These are phyloP conservation scores for Emergomyces orientalis DNA, from an alignment of 2,329 filamentous ascomycete species.

Conservation along the genomic window DNA sequence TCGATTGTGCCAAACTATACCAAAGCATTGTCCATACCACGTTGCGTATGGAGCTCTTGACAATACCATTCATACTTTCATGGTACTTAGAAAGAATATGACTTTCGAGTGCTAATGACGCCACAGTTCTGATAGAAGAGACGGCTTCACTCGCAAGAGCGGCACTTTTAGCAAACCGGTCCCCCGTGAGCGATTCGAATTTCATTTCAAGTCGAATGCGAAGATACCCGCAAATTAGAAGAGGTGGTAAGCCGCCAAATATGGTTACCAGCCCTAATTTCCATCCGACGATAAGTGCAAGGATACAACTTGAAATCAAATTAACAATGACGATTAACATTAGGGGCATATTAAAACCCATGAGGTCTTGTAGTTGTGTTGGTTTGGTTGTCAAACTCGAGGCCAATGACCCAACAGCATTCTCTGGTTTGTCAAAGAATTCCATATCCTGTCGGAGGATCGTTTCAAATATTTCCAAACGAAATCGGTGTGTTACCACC, in stretches of 20 bases:
- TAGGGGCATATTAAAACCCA: conserved; percentile 71
- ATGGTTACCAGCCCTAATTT: conserved; percentile 62
- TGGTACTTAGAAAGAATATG: conserved; percentile 34
- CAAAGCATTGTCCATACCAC: conserved; percentile 23
- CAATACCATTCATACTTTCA: conserved; percentile 19
- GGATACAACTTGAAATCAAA: conserved; percentile 56
- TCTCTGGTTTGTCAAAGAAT: conserved; percentile 20
- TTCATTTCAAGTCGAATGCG: conserved; percentile 43
- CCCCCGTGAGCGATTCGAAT: conserved; percentile 39
- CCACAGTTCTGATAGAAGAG: conserved; percentile 42
- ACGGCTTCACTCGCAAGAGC: conserved; percentile 44
- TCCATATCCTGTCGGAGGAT: conserved; percentile 24
- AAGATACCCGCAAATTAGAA: conserved; percentile 23
- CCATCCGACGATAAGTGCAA: conserved; percentile 65
- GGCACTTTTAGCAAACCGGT: conserved; percentile 41
- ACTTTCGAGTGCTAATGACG: conserved; percentile 41
- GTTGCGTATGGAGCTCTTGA: conserved; percentile 18
- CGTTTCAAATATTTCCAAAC: conserved; percentile 20
- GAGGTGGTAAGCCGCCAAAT: conserved; percentile 35
- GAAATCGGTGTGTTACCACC: conserved; percentile 17
- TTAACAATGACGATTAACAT: conserved; percentile 67
- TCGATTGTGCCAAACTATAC: conserved; percentile 26
- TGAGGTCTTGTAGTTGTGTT: conserved; percentile 46
- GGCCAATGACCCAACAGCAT: conserved; percentile 50
- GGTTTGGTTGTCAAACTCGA: conserved; percentile 73